These are phyloP conservation scores for Tuber magnatum DNA, from an alignment of 495 filamentous ascomycete genomes.

Conservation along the genomic window DNA sequence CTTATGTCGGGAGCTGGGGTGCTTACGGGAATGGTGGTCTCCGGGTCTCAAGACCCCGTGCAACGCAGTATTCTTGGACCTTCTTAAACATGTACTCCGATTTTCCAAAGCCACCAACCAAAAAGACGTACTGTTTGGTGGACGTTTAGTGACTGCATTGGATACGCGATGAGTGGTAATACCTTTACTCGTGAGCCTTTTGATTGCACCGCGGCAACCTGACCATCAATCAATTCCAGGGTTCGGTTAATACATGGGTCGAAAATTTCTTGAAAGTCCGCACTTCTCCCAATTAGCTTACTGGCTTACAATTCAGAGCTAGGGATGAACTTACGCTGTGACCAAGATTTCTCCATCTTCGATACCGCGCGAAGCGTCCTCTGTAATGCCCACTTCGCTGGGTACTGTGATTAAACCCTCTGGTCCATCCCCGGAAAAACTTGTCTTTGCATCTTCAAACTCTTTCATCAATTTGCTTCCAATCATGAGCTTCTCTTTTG, in stretches of 20 bases:
- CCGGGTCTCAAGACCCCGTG: neutral
- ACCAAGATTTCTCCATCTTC: neutral
- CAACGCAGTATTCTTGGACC: conserved; percentile 1
- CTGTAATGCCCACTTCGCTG: neutral
- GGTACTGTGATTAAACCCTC: neutral
- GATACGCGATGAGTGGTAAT: neutral
- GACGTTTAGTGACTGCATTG: neutral
- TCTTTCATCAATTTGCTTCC: conserved; percentile 24
- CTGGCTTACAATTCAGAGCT: neutral
- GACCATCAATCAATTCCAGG: neutral
- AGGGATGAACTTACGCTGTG: neutral
- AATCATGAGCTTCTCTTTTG: conserved; percentile 8
- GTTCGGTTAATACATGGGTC: neutral
- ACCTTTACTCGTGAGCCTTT: neutral
- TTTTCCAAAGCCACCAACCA: conserved; percentile 46
- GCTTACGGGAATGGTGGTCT: neutral
- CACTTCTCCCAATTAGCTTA: neutral
- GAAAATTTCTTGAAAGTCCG: neutral
- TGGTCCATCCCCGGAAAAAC: neutral
- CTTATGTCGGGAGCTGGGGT: neutral
- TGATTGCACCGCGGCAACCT: neutral
- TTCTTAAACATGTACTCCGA: conserved; percentile 34
- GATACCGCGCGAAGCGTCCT: neutral
- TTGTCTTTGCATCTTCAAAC: conserved; percentile 18
- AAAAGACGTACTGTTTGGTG: neutral